Conservation (phyloP, 163 green algal species). For the Volvox carteri region DNA sequence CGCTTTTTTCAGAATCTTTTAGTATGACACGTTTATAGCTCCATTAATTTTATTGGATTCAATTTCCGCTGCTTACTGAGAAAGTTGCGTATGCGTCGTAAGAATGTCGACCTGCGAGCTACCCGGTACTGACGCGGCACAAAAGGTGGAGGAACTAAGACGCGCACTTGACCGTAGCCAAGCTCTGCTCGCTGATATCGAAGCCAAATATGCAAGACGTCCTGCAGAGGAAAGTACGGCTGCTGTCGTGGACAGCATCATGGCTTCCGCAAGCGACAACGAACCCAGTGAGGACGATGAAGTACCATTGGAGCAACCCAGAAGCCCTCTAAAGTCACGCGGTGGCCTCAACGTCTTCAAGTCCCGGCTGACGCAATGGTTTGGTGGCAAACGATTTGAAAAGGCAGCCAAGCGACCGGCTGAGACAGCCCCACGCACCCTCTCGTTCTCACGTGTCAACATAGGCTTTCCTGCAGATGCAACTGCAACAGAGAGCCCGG, state of each 20-base stretch:
- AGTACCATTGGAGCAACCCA: neutral
- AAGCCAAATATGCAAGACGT: neutral
- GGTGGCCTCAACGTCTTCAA: neutral
- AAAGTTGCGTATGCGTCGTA: too few species aligned
- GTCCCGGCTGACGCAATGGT: slow-evolving; percentile 7
- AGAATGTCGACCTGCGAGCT: neutral
- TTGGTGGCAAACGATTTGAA: neutral
- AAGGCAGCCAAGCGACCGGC: too few species aligned
- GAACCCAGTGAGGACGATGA: neutral
- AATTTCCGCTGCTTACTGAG: too few species aligned
- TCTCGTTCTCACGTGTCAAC: slow-evolving; percentile 16
- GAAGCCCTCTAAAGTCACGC: neutral
- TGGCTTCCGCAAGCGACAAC: neutral
- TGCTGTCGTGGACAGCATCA: neutral
- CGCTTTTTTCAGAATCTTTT: too few species aligned
- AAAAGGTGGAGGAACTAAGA: neutral
- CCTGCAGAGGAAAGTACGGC: neutral
- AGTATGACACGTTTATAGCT: too few species aligned
- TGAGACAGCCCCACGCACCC: neutral
- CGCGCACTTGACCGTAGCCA: neutral
- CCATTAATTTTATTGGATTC: too few species aligned
- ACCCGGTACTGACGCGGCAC: neutral
- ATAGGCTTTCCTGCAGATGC: neutral
- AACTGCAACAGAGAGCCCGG: neutral
- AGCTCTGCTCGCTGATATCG: slow-evolving; percentile 10